Conservation (phyloP, 2,329 filamentous ascomycete species). For the Hirsutella thompsonii region DNA sequence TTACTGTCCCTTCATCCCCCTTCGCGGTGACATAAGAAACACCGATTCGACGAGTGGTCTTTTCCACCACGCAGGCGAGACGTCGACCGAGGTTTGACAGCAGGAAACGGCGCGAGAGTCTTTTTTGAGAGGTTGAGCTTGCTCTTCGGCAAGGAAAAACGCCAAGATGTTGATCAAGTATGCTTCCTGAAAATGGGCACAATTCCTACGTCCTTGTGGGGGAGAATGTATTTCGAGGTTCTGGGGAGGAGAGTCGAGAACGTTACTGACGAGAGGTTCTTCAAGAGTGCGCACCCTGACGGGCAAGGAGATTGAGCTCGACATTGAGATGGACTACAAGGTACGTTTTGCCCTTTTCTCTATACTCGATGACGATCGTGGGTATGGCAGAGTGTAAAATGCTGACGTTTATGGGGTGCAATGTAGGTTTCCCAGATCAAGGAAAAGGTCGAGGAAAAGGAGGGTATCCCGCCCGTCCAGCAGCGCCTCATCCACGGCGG, state of each 20-base stretch:
- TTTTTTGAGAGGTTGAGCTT: no score
- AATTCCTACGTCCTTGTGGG: no score
- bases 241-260: neutral
- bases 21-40: no score
- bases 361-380: no score
- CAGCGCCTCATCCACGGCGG: slow-evolving; percentile 93
- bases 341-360: slow-evolving; percentile 29
- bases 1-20: no score
- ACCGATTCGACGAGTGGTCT: no score
- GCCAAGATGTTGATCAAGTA: slow-evolving; percentile 38
- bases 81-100: no score
- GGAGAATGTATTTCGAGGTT: no score
- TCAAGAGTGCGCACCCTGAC: slow-evolving; percentile 89
- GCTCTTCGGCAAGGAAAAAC: no score
- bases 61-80: no score
- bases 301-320: slow-evolving; percentile 97
- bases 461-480: slow-evolving; percentile 93
- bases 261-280: neutral
- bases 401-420: neutral
- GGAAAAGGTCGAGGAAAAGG: slow-evolving; percentile 98
- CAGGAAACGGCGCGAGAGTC: no score
- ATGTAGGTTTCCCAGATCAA: slow-evolving; percentile 84
- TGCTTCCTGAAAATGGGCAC: no score
- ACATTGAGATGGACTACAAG: slow-evolving; percentile 91
- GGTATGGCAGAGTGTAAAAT: neutral